A percentile compares a stretch with the other conserved stretches of the same genome.
These are phyloP conservation scores for Ajuga chamaepitys DNA, from an alignment of 257 asterid genomes.

Conservation along the genomic window DNA sequence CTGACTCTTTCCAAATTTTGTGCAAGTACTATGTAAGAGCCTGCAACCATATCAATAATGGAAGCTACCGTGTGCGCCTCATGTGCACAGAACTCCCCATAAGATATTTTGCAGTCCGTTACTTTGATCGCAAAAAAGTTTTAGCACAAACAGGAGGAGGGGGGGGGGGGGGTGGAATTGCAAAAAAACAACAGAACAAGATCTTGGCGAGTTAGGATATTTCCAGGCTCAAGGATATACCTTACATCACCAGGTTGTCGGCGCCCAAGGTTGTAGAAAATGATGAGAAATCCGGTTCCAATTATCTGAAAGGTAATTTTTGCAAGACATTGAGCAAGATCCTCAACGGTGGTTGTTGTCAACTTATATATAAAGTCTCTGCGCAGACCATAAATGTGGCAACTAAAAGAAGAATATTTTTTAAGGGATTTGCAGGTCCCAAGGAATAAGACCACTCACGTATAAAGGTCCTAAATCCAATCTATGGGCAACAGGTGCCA, in stretches of 20 bases:
- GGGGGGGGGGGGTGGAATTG: neutral
- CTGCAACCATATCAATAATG: neutral
- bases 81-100: neutral
- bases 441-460: constrained; percentile 41
- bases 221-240: constrained; percentile 27
- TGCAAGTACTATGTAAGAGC: neutral
- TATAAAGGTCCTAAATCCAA: constrained; percentile 74
- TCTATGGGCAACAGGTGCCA: constrained; percentile 74
- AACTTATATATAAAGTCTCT: neutral
- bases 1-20: neutral
- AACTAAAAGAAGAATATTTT: neutral
- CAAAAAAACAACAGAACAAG: neutral
- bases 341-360: neutral
- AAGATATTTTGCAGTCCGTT: neutral
- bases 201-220: neutral
- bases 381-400: neutral
- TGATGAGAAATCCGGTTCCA: constrained; percentile 76
- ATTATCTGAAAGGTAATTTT: constrained; percentile 41
- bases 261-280: constrained; percentile 84
- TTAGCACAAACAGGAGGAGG: neutral
- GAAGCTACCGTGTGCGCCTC: neutral
- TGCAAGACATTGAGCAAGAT: constrained; percentile 7
- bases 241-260: constrained; percentile 86
- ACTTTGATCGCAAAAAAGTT: neutral
- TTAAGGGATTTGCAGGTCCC: constrained; percentile 4